Evolutionary conservation across 2,329 filamentous ascomycete species (phyloP), one percentile per base, ranked within the genome.

Genomic region (Meredithiella fracta): DNA sequence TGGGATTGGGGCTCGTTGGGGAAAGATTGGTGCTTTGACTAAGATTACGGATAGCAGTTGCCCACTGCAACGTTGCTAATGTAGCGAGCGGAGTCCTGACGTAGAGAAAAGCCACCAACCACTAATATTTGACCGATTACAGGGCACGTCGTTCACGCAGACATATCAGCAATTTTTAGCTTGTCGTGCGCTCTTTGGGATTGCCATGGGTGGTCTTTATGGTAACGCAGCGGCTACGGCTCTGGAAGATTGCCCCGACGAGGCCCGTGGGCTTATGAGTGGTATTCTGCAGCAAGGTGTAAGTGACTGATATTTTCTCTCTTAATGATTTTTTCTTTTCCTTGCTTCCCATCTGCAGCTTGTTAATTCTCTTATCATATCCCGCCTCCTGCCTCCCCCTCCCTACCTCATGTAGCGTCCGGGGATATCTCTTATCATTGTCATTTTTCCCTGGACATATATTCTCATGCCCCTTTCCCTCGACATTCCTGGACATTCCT

Each of bases 161-260:
- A 89, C 82, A 0, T 92, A 87, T 65, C 66, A 75, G 55, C 78
- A 86, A 62, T 90, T 76, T 64, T 71, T 92, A 20, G 84, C 81
- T 14, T 85, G 86, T 9, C 76, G 86, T 42, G 80, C 82, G 34
- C 70, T 91, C 2, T 91, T 90, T 63, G 86, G 86, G 50, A 68
- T 91, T 47, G 85, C 85, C 62, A 91, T 91, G 86, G 86, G 86
- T 42, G 86, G 86, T 61, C 61, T 90, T 1, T 82, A 89, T 66
- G 86, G 86, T 54, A 88, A 88, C 62, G 85, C 83, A 1, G 83
- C 84, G 8, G 84, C 85, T 3, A 90, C 86, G 62, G 85, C 85
- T 0, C 73, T 91, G 7, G 86, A 91, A 64, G 85, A 87, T 63
- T 78, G 81, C 58, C 84, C 83, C 3, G 67, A 72, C 47, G 79